Base-by-base conservation (phyloP, 108 stramenopile genomes). In the Stephanodiscus minutulus region DNA sequence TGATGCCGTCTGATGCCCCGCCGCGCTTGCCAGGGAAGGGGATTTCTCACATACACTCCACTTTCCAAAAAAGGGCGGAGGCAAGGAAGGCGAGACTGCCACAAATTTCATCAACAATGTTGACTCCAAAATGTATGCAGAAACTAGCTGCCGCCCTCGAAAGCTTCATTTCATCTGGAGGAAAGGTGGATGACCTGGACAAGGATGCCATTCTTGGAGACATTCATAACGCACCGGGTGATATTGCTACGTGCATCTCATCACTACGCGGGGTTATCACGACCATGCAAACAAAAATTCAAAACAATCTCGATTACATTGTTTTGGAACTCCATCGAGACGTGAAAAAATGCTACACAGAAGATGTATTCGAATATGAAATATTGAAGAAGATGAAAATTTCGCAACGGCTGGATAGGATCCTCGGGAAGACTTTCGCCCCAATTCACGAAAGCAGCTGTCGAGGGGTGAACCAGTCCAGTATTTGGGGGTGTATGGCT, bases 401-500 rank as follows among this genome's bases (percentile, higher is more conserved):
- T 55, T 73, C 70, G 10, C 78, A 83, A 28, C 82, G 91, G 9
- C 39, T 95, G 35, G 85, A 88, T 61, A 83, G 94, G 25, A 77
- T 89, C n/a, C 41, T 92, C 44, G 86, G 90, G 48, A 89, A 95
- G 54, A 68, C 89, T 18, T 44, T 90, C 11, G 86, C 82, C 21
- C 90, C 94, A 28, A 81, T 95, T 36, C 74, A 89, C 69, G 94
- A 95, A 66, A 83, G 87, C 0, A 88, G 66, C 57, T 83, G 85
- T 53, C 81, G 94, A 47, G 94, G 94, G 4, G 91, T 95, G 1
- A 92, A 90, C 53, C 94, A 95, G 70, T 92, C 91, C 7, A 88
- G 87, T 57, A 83, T 95, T 61, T 95, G 94, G 94, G 94, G 94
- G 3, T 91, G 90, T 67, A 92, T 92, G 86, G 94, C 94, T 24